phyloP scores from a whole-genome alignment of 2,329 filamentous ascomycete genomes.

The Byssothecium circinans region DNA sequence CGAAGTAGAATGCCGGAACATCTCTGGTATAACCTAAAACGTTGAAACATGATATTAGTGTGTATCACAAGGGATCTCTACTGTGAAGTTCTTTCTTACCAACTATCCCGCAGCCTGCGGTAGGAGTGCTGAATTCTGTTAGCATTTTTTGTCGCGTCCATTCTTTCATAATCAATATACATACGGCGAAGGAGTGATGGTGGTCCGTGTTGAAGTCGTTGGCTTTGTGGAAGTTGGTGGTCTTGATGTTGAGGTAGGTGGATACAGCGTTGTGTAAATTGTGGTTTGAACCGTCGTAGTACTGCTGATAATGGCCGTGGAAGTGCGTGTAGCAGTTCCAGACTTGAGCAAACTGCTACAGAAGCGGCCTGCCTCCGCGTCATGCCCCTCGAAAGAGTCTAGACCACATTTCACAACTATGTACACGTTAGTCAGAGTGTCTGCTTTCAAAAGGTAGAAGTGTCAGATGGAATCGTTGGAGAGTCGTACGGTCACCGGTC shows the following conservation, averaged over 20 bases:
- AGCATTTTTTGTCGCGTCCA: neutral
- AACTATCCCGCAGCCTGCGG: conserved; percentile 31
- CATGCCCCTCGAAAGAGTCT: conserved; percentile 35
- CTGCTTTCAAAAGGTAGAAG: neutral
- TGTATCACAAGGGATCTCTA: too few species aligned
- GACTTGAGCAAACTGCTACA: conserved; percentile 33
- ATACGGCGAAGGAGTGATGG: conserved; percentile 22
- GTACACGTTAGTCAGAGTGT: conserved; percentile 2
- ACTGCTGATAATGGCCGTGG: conserved; percentile 19
- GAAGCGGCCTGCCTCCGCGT: conserved; percentile 31
- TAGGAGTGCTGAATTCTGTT: conserved; percentile 19
- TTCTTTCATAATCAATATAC: conserved; percentile 2
- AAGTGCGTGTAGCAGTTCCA: conserved; percentile 28
- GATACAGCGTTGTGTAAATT: conserved; percentile 26
- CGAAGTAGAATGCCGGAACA: conserved; percentile 37
- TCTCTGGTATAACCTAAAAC: conserved; percentile 37
- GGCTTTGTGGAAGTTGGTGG: too few species aligned
- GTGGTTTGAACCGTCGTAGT: conserved; percentile 28
- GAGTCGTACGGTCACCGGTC: conserved; percentile 23
- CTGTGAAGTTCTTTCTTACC: too few species aligned
- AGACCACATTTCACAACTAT: conserved; percentile 29
- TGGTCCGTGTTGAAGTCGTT: conserved; percentile 12
- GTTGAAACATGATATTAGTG: too few species aligned
- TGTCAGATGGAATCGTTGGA: neutral
- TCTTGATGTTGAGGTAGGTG: conserved; percentile 13